Base-by-base conservation (phyloP, 2,329 filamentous ascomycete species). In the Colletotrichum plurivorum region DNA sequence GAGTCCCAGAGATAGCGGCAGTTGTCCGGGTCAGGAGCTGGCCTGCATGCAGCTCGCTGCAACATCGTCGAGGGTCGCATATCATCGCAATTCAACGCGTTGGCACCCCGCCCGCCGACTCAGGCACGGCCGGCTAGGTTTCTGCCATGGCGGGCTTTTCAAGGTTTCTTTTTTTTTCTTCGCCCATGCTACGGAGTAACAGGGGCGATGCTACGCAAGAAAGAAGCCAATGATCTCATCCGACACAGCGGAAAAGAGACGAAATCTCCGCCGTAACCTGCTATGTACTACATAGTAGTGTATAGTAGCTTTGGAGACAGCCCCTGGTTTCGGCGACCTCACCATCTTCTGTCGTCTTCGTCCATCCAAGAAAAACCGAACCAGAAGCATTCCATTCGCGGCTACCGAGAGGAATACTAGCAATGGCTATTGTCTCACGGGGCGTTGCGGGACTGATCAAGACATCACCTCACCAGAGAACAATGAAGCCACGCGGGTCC, bases 1-100 rank as follows among this genome's bases (percentile, higher is more conserved):
- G 22, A 25, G 22, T 25, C 22, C 22, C 22, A 25, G 22, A 58
- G 61, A 60, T 56, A 55, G 55, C 66, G 66, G 66, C 61, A 69
- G 61, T 69, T 65, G 55, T 55, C 66, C 66, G 62, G 48, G 55
- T 52, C 64, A 52, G 58, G 20, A 61, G 27, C 48, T 52, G 27
- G 53, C 52, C 31, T 56, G 9, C 22, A 58, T 43, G 49, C 48
- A 45, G 53, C 39, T 39, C 18, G 54, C 60, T 46, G 20, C 53
- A 22, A 68, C 20, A 48, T 46, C 25, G 39, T 18, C 18, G 45
- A 18, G 41, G 31, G 49, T 69, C 43, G 66, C 56, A 51, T 60
- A 52, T 66, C 41, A 52, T 51, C 46, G 62, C 45, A 64, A 52
- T 66, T 53, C 49, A 48, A 18, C 58, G 10, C 25, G 25, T 13